Evolutionary conservation across 2,329 filamentous ascomycete species (phyloP).

Genomic region (Falciphora oryzae): DNA sequence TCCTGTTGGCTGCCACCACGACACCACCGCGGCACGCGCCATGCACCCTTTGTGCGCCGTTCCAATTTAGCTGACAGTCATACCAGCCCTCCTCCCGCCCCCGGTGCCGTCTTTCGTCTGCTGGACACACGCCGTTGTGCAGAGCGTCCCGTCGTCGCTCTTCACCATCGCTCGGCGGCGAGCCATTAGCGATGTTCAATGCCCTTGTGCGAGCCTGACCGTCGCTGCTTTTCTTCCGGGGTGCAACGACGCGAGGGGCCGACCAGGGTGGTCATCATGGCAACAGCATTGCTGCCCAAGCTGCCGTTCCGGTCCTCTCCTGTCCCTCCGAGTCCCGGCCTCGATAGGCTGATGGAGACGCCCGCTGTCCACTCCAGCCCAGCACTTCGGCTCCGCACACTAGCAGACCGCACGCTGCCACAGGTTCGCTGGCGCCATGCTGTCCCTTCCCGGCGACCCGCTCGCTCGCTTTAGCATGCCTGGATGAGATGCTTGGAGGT

Average conservation of each 20-base stretch:
- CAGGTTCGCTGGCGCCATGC: background rate
- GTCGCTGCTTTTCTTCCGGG: slow-evolving; percentile 3
- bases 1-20: slow-evolving; percentile 1
- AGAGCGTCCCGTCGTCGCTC: background rate
- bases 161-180: background rate
- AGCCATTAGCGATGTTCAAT: background rate
- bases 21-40: background rate
- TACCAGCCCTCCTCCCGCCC: too few species aligned
- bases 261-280: background rate
- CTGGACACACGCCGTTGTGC: background rate
- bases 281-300: slow-evolving; percentile 36
- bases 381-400: background rate
- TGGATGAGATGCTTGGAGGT: background rate
- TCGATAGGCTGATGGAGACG: slow-evolving; percentile 13
- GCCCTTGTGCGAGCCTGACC: background rate
- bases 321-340: background rate
- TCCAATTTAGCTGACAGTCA: background rate
- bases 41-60: background rate
- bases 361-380: background rate
- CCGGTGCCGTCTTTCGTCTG: background rate
- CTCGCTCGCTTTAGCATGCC: background rate
- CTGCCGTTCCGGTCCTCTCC: slow-evolving; percentile 19
- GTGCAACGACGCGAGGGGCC: background rate
- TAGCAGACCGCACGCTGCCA: background rate
- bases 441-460: background rate